Base-by-base conservation (phyloP, 2,329 filamentous ascomycete genomes). In the Epichloe uncinata region DNA sequence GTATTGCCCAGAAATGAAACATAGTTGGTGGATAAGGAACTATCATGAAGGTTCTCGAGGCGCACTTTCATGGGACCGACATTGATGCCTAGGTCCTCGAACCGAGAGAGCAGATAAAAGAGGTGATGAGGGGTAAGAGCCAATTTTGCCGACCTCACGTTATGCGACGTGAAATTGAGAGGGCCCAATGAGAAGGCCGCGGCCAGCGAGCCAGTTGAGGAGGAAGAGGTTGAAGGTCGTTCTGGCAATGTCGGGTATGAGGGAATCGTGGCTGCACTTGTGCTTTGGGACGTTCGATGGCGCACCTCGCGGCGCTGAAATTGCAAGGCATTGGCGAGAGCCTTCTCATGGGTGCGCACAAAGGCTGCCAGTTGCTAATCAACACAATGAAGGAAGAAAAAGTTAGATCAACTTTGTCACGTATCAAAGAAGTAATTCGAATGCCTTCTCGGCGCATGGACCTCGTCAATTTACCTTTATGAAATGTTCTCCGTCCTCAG, bases 51-150 rank as follows among this genome's bases (percentile, higher is more conserved):
- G 64, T 95, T 96, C 69, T 98, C 93, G 57, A 97, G 72, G 35
- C 93, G 85, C 53, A 98, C 82, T 63, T 93, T 96, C 90, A 96
- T 95, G 34, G 91, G 89, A 4, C 93, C 93, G 55, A 97, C 89
- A 54, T 84, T 77, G 57, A 97, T 93, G 52, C 82, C 82, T 53
- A 97, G 76, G 55, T 96, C 91, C 70, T 96, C 90, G 67, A 97
- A 96, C 50, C 89, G 87, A 50, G 89, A 95, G 49, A 98, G 79
- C 34, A 98, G 79, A 65, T 95, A 98, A 73, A 95, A 97, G 33
- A 98, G 80, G 65, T 98, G 93, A 63, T 98, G 93, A 18, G 93
- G 87, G 12, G 93, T 97, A 55, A 98, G 76, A 38, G 89, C 89
- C 57, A 98, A 74, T 70, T 94, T 95, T 40, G 87, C 87, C 18